Percentiles rank a stretch among this genome's conserved stretches.
These are phyloP conservation scores for Xanthoconium stramineum DNA, from an alignment of 768 basidiomycete species.

Conservation along the genomic window DNA sequence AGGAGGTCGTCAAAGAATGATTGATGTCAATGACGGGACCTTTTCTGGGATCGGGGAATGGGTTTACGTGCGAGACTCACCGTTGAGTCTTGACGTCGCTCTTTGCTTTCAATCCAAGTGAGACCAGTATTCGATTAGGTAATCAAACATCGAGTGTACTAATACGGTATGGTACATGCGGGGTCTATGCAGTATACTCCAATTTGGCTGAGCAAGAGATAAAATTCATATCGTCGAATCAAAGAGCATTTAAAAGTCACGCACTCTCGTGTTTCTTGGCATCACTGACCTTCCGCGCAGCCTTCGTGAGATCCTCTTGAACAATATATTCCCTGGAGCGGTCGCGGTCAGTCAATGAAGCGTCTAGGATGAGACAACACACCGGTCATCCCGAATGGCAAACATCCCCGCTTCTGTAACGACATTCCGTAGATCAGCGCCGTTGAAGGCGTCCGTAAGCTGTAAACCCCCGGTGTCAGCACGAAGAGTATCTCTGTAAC, in stretches of 20 bases:
- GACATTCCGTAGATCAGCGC: conserved; percentile 93
- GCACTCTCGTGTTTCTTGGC: conserved; percentile 97
- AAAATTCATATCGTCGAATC: neutral
- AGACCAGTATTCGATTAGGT: conserved; percentile 12
- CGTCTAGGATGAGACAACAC: conserved; percentile 18
- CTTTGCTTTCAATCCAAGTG: too few relatives aligned
- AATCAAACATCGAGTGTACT: neutral
- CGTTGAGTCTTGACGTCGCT: neutral
- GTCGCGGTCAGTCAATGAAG: conserved; percentile 1
- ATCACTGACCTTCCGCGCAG: conserved; percentile 91
- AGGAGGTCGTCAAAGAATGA: neutral
- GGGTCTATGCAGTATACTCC: conserved; percentile 40
- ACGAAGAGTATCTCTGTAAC: neutral
- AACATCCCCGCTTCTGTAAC: conserved; percentile 98
- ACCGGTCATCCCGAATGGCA: conserved; percentile 95
- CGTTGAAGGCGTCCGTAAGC: conserved; percentile 92
- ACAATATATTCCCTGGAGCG: conserved; percentile 72
- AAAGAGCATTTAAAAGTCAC: conserved; percentile 25
- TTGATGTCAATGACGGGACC: conserved; percentile 1
- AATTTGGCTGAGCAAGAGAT: conserved; percentile 34
- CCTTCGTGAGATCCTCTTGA: conserved; percentile 96
- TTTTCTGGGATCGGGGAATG: conserved; percentile 1
- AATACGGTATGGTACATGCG: conserved; percentile 26
- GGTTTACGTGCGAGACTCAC: conserved; percentile 11
- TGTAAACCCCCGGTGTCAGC: conserved; percentile 25